Base-by-base conservation (phyloP, 306 rosid species). In the Neltuma alba region DNA sequence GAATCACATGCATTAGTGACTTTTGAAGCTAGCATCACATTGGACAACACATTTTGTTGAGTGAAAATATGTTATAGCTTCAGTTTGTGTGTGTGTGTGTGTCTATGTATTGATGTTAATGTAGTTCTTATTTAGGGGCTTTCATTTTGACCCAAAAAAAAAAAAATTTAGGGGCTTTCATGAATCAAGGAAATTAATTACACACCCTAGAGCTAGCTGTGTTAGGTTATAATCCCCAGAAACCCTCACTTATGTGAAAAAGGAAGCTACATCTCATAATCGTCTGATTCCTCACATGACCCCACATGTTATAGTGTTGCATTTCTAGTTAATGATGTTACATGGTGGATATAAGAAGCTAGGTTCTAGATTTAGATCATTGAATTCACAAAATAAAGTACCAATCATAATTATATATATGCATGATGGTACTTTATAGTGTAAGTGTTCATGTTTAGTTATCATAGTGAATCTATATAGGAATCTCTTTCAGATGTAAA, bases 11-110 rank as follows among this genome's bases (percentile, higher is more conserved):
- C n/a, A n/a, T n/a, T 58, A 60, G 3, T 60, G 9, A 34, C 25
- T 33, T 63, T 63, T 33, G 70, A 63, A 6, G 15, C 38, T 69
- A 70, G 75, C 82, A 82, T 20, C n/a, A n/a, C n/a, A n/a, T n/a
- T 70, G 90, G 81, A 82, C 85, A 85, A 84, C 83, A 73, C 81
- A 45, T n/a, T 16, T 5, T 16, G 54, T 15, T 47, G 54, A 47
- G 66, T 15, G 10, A 7, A 4, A 60, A 27, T 1, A 44, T 44
- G 18, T 18, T 14, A 62, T 30, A 30, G 8, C n/a, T 10, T 61
- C 2, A 62, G 4, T 62, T 62, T 31, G 40, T 31, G 23, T 8
- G 7, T n/a, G 20, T 6, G 6, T 50, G 20, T 50, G n/a, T n/a
- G n/a, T n/a, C n/a, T n/a, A 48, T 48, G n/a, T n/a, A n/a, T n/a